Evolutionary conservation across 139 green algal species (phyloP).

Genomic region (Chlorella vulgaris): DNA sequence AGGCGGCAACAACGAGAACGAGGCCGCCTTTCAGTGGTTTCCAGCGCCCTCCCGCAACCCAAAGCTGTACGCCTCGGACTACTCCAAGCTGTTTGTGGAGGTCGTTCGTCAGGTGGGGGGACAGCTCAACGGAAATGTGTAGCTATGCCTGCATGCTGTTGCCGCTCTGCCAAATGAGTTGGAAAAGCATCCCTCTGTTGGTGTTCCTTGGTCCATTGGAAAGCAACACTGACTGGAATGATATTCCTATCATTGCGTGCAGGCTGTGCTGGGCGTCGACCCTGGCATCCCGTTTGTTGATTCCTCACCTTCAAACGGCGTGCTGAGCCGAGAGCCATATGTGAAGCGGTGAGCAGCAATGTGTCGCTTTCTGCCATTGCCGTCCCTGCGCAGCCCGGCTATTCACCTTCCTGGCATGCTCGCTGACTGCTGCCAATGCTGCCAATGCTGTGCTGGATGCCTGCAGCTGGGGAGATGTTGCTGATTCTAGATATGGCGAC

Average conservation of each 20-base stretch:
- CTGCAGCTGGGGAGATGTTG: slow-evolving; percentile 54
- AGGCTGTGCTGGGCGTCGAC: slow-evolving; percentile 49
- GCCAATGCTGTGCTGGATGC: background rate
- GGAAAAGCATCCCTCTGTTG: too few relatives aligned
- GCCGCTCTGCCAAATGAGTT: too few relatives aligned
- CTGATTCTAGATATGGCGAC: slow-evolving; percentile 59
- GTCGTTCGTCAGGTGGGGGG: slow-evolving; percentile 38
- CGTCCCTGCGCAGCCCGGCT: background rate
- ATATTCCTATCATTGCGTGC: background rate
- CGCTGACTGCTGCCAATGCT: background rate
- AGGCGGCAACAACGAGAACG: slow-evolving; percentile 53
- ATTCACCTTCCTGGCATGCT: background rate
- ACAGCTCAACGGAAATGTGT: background rate
- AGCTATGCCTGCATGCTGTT: too few relatives aligned
- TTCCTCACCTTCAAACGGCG: slow-evolving; percentile 65
- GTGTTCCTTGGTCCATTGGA: too few relatives aligned
- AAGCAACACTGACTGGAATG: background rate
- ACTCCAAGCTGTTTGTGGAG: slow-evolving; percentile 60
- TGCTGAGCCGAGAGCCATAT: slow-evolving; percentile 49
- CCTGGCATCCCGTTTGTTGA: slow-evolving; percentile 69
- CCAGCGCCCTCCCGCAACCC: slow-evolving; percentile 38
- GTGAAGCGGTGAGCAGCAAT: slow-evolving; percentile 72
- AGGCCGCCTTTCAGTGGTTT: slow-evolving; percentile 63
- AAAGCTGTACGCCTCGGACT: slow-evolving; percentile 67
- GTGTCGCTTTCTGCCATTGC: too few relatives aligned